Evolutionary conservation across 345 rosid species (phyloP).

Genomic region (Schrenkiella parvula): DNA sequence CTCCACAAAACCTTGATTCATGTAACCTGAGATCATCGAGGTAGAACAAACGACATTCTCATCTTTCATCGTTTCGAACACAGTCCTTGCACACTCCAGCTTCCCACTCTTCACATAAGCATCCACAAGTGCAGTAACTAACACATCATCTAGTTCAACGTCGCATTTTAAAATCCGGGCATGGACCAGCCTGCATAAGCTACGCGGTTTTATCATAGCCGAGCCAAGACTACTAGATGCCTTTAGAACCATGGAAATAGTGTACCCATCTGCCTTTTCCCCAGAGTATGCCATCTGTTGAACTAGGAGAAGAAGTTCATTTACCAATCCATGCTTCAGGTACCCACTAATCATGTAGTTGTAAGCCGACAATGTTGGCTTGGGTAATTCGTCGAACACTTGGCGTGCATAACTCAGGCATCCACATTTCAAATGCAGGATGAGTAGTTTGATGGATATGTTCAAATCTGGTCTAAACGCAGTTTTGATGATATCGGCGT

Average conservation of each 20-base stretch:
- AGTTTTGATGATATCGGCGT: constrained; percentile 55
- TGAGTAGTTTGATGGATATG: constrained; percentile 63
- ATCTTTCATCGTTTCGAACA: constrained; percentile 65
- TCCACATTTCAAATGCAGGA: constrained; percentile 52
- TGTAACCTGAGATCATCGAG: constrained; percentile 84
- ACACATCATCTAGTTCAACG: constrained; percentile 66
- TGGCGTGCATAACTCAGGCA: constrained; percentile 54
- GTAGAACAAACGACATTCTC: constrained; percentile 75
- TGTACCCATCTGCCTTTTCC: constrained; percentile 66
- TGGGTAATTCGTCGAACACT: constrained; percentile 73
- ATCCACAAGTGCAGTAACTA: constrained; percentile 69
- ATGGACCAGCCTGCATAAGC: constrained; percentile 50
- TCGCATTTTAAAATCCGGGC: constrained; percentile 53
- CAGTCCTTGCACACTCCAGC: constrained; percentile 58
- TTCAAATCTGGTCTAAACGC: constrained; percentile 56
- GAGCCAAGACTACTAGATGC: constrained; percentile 45
- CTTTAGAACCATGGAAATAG: constrained; percentile 80
- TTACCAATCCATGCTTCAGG: constrained; percentile 43
- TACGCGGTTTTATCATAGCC: constrained; percentile 26
- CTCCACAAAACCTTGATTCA: constrained; percentile 53
- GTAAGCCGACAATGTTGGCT: constrained; percentile 64
- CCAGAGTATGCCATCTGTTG: constrained; percentile 47
- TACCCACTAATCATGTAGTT: constrained; percentile 76
- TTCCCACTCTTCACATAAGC: constrained; percentile 66
- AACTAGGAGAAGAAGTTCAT: constrained; percentile 42